Conservation (phyloP, 2,329 filamentous ascomycete genomes). For the Pseudocercospora pini-densiflorae region DNA sequence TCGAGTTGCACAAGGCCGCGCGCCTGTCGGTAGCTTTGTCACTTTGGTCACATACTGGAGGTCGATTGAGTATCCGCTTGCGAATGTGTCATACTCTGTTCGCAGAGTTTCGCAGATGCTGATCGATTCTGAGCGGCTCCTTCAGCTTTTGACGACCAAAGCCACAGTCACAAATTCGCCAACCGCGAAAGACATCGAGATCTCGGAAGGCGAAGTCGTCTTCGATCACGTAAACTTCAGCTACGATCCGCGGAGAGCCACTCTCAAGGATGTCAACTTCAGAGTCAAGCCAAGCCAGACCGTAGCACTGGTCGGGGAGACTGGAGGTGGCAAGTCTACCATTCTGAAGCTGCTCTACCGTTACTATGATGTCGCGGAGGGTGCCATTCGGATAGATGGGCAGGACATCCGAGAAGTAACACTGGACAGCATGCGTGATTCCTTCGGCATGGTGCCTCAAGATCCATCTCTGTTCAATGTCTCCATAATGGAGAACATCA, state of each 20-base stretch:
- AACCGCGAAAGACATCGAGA: conserved; percentile 50
- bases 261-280: conserved; percentile 57
- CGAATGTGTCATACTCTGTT: conserved; percentile 56
- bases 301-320: conserved; percentile 65
- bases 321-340: conserved; percentile 67
- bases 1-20: conserved; percentile 55
- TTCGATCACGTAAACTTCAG: conserved; percentile 61
- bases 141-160: conserved; percentile 62
- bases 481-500: conserved; percentile 67
- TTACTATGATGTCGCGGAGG: conserved; percentile 62
- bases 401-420: conserved; percentile 65
- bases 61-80: conserved; percentile 52
- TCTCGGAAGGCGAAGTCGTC: conserved; percentile 55
- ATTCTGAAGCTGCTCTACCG: conserved; percentile 64
- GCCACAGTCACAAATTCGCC: conserved; percentile 58
- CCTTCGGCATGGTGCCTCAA: conserved; percentile 68
- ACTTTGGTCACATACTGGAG: conserved; percentile 69
- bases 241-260: conserved; percentile 59
- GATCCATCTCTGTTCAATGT: conserved; percentile 68
- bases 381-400: conserved; percentile 62
- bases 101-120: conserved; percentile 57
- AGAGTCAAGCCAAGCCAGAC: conserved; percentile 58
- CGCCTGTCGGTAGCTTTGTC: conserved; percentile 65
- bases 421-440: conserved; percentile 60
- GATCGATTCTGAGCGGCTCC: conserved; percentile 67